phyloP scores from a whole-genome alignment of 495 filamentous ascomycete species.

The Aspergillus coremiiformis region DNA sequence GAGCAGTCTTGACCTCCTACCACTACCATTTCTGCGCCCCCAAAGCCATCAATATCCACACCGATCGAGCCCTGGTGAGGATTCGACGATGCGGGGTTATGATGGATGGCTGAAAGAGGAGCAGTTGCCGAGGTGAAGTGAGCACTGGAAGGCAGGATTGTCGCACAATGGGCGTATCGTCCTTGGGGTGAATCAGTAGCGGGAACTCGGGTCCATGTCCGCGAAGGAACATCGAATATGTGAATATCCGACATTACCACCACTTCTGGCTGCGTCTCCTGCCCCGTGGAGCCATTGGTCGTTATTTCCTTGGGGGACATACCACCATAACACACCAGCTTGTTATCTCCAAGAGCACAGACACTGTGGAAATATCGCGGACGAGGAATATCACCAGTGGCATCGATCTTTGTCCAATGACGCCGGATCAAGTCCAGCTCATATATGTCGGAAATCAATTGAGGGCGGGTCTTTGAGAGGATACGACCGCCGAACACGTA shows the following conservation, averaged over 20 bases:
- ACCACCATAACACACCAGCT: conserved; percentile 94
- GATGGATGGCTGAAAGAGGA: conserved; percentile 75
- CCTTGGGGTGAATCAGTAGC: conserved; percentile 81
- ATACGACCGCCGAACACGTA: conserved; percentile 94
- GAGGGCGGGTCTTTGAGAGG: conserved; percentile 72
- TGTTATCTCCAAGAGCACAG: conserved; percentile 86
- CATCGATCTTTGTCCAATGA: conserved; percentile 88
- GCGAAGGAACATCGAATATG: conserved; percentile 83
- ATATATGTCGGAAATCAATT: conserved; percentile 81
- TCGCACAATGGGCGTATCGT: conserved; percentile 93
- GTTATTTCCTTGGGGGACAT: conserved; percentile 62
- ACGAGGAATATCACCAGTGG: conserved; percentile 74
- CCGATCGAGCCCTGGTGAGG: conserved; percentile 82
- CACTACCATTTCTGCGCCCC: conserved; percentile 94
- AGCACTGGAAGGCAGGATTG: conserved; percentile 81
- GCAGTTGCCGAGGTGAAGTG: conserved; percentile 76
- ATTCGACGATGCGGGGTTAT: conserved; percentile 71
- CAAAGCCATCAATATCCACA: conserved; percentile 77
- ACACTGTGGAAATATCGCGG: conserved; percentile 96
- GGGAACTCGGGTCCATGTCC: conserved; percentile 77
- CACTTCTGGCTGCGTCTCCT: conserved; percentile 76
- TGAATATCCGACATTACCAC: conserved; percentile 98
- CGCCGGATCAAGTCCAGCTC: conserved; percentile 85
- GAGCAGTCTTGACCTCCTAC: conserved; percentile 93
- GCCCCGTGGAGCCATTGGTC: conserved; percentile 33